Evolutionary conservation across 2,329 filamentous ascomycete species (phyloP).

Genomic region (Penicillium janthinellum): DNA sequence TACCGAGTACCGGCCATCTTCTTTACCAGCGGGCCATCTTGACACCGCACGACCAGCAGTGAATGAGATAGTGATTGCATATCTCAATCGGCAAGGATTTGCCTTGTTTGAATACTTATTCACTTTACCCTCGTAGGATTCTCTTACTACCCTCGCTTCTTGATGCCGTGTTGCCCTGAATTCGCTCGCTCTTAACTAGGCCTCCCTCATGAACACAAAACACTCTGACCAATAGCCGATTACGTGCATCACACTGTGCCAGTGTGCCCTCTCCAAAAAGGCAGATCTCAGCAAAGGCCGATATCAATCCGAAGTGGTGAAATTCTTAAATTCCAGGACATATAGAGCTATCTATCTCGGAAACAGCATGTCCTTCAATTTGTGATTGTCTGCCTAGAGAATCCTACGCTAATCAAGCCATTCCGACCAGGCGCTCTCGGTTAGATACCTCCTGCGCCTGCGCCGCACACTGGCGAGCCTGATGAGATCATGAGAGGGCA

Average conservation of each 20-base stretch:
- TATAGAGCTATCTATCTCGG: neutral
- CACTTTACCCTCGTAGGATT: neutral
- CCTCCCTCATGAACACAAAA: neutral
- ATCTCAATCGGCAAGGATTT: neutral
- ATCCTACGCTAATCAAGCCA: conserved; percentile 5
- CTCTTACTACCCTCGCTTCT: neutral
- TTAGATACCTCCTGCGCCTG: conserved; percentile 7
- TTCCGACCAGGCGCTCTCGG: conserved; percentile 11
- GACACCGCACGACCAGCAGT: too few species aligned
- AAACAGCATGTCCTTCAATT: neutral
- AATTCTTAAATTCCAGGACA: neutral
- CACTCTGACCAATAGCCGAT: conserved; percentile 6
- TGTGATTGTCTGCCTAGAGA: neutral
- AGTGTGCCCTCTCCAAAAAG: neutral
- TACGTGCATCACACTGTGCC: conserved; percentile 1
- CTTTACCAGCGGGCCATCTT: too few species aligned
- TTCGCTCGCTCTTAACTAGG: neutral
- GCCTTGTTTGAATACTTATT: neutral
- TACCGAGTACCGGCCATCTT: neutral
- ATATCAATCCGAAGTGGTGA: neutral
- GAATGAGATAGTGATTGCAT: too few species aligned
- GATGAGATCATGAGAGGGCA: neutral
- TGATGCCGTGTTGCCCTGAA: neutral
- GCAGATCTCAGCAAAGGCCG: neutral
- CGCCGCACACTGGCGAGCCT: conserved; percentile 4